Evolutionary conservation across 2,329 filamentous ascomycete genomes (phyloP), one percentile per base, ranked within the genome.

Genomic region (Xylariaceae sp.): DNA sequence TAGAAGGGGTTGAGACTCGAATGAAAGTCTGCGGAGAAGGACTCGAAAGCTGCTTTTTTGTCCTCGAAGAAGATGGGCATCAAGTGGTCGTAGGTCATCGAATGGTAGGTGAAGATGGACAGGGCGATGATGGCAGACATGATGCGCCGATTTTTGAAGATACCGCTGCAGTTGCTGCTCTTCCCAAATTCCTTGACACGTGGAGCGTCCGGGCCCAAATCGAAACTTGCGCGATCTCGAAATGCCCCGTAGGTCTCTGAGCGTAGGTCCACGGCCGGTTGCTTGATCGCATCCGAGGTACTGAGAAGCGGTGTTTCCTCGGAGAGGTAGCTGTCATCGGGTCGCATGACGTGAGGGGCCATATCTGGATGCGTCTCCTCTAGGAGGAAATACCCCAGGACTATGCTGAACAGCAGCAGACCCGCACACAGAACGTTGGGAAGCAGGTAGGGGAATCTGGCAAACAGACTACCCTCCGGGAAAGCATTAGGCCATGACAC

Each of bases 1-100:
- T 72, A 69, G 25, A 83, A 64, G 2, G 56, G 63, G 45, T 60
- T 69, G 26, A 52, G 50, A n/a, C 49, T 37, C 5, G 47, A 41
- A 5, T 51, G 40, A 2, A 54, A 45, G 16, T 50, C 40, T 14
- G 46, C 40, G 2, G 46, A 46, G 26, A 57, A 40, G 5, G 63
- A 54, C 26, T 63, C 57, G 29, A 64, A 53, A 17, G 59, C 54
- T 41, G 60, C 63, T 19, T 74, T 72, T 25, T 78, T 70, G 49
- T 94, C 88, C 56, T 95, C 88, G 32, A 94, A 77, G 61, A 94
- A 95, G 39, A 95, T 94, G 6, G 89, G 89, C 34, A 94, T 69
- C 1, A 95, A 72, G 55, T 94, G 85, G 52, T 95, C 90, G 59
- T 86, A 95, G 0, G 83, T 88, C 88, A 95, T 95, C 23, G 83